Conservation (phyloP, 2,329 filamentous ascomycete genomes). For the Trichoderma semiorbis region DNA sequence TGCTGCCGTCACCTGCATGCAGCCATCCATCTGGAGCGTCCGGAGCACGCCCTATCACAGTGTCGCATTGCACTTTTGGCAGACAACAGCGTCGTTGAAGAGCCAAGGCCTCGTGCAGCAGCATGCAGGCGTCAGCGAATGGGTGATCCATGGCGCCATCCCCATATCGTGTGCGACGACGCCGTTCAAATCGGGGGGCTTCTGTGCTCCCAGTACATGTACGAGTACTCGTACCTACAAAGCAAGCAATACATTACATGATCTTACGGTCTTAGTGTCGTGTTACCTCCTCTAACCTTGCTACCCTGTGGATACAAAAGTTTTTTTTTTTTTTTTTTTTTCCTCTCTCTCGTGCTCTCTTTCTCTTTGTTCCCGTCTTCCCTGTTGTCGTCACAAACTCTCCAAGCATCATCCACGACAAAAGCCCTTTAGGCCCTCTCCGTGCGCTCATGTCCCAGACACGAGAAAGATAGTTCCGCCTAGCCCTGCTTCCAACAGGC, state of each 20-base stretch:
- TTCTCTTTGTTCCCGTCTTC: background rate
- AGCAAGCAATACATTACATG: background rate
- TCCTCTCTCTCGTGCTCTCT: background rate
- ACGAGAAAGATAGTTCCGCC: conserved; percentile 10
- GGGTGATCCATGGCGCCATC: background rate
- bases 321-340: background rate
- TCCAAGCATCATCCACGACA: background rate
- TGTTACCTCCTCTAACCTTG: background rate
- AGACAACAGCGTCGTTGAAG: background rate
- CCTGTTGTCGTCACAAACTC: background rate
- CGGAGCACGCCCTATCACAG: background rate
- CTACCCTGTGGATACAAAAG: background rate
- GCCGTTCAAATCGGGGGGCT: background rate
- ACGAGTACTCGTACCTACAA: background rate
- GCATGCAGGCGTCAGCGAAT: conserved; percentile 4
- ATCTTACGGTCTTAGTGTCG: background rate
- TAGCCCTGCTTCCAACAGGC: conserved; percentile 6
- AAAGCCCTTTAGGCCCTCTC: background rate
- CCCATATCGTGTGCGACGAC: background rate
- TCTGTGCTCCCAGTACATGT: background rate
- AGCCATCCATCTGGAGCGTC: background rate
- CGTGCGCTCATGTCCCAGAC: background rate
- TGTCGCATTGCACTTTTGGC: background rate
- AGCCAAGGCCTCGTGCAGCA: background rate
- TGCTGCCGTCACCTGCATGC: conserved; percentile 9